Conservation (phyloP, 495 filamentous ascomycete genomes). For the Xylaria scruposa region DNA sequence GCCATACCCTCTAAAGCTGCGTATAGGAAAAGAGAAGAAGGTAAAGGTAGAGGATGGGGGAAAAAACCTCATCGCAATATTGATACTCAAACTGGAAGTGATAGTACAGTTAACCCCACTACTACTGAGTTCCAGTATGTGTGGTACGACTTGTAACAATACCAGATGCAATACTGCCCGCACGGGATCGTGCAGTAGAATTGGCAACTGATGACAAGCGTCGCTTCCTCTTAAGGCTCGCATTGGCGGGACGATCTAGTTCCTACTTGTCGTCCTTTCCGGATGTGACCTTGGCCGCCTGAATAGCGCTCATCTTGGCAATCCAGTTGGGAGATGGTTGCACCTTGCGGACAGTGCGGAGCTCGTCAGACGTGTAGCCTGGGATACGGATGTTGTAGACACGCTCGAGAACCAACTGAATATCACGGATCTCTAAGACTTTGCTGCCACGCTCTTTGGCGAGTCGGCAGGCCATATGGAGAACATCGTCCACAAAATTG, state of each 20-base stretch:
- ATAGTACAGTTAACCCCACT: neutral
- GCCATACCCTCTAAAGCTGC: neutral
- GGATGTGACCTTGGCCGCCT: slow-evolving; percentile 82
- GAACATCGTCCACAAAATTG: slow-evolving; percentile 90
- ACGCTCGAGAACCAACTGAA: slow-evolving; percentile 93
- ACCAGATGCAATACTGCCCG: neutral
- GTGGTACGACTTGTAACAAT: neutral
- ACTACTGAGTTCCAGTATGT: neutral
- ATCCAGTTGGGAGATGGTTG: slow-evolving; percentile 87
- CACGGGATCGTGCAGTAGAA: neutral
- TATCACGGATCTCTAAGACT: slow-evolving; percentile 87
- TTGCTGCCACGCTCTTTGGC: slow-evolving; percentile 91
- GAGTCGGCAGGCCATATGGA: slow-evolving; percentile 84
- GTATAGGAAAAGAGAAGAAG: neutral
- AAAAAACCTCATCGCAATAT: neutral
- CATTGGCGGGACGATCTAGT: slow-evolving; percentile 14
- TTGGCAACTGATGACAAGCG: slow-evolving; percentile 6
- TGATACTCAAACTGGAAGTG: neutral
- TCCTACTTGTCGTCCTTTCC: slow-evolving; percentile 57
- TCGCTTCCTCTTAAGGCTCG: slow-evolving; percentile 4
- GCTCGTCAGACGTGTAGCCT: slow-evolving; percentile 90
- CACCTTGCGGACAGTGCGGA: slow-evolving; percentile 90
- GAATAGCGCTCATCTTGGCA: slow-evolving; percentile 93
- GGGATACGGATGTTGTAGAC: slow-evolving; percentile 98
- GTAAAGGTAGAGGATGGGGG: neutral